Evolutionary conservation across 129 eudicot species (phyloP).

Genomic region (Oenanthe sinensis): DNA sequence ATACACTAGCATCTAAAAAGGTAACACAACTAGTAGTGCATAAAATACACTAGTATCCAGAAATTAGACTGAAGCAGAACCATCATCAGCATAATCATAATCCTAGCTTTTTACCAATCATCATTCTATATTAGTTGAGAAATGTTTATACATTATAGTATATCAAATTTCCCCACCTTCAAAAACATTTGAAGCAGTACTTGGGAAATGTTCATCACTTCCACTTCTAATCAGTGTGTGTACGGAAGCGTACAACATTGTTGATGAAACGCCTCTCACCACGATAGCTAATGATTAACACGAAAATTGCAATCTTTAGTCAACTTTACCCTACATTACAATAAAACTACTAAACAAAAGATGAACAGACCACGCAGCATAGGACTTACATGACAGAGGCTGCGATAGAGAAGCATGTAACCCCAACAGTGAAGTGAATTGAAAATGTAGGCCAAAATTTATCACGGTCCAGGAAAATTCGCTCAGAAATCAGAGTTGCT

Average conservation of each 20-base stretch:
- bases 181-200: background rate
- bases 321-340: slow-evolving; percentile 6
- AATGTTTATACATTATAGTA: background rate
- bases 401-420: slow-evolving; percentile 49
- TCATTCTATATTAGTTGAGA: background rate
- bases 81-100: background rate
- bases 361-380: background rate
- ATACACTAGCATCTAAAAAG: background rate
- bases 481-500: slow-evolving; percentile 61
- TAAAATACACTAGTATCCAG: too few species aligned
- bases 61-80: background rate
- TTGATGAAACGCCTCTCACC: slow-evolving; percentile 66
- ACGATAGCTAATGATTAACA: slow-evolving; percentile 41
- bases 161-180: slow-evolving; percentile 17
- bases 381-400: slow-evolving; percentile 72
- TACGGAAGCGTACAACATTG: slow-evolving; percentile 65
- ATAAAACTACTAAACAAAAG: background rate
- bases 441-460: slow-evolving; percentile 73
- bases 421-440: slow-evolving; percentile 60
- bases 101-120: background rate
- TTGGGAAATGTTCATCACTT: background rate
- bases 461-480: slow-evolving; percentile 48
- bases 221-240: slow-evolving; percentile 56
- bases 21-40: background rate
- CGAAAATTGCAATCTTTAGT: background rate